phyloP scores from a whole-genome alignment of 129 eudicot species.

The Oenanthe sinensis region DNA sequence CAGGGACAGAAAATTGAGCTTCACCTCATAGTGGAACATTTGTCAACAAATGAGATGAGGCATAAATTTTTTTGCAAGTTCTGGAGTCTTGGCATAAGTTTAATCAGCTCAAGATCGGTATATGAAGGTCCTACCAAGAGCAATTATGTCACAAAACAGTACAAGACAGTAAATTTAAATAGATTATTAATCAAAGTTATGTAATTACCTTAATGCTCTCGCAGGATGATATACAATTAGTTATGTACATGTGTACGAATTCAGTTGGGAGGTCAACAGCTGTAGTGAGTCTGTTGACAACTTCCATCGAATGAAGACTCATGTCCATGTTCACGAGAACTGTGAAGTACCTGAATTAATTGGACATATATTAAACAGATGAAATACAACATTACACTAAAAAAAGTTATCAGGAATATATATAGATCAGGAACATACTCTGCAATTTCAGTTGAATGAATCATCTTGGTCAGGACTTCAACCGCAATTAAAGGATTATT shows the following conservation, averaged over 20 bases:
- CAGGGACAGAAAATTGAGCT: neutral
- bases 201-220: conserved; percentile 61
- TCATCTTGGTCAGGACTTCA: conserved; percentile 77
- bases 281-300: conserved; percentile 90
- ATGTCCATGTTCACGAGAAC: conserved; percentile 97
- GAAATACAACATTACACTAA: neutral
- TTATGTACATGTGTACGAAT: conserved; percentile 89
- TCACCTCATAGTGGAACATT: neutral
- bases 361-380: neutral
- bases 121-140: neutral
- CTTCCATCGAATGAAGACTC: conserved; percentile 99
- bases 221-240: conserved; percentile 84
- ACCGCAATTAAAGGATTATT: conserved; percentile 93
- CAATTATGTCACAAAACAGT: neutral
- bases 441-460: conserved; percentile 71
- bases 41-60: neutral
- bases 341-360: conserved; percentile 48
- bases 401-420: neutral
- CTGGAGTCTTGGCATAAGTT: neutral
- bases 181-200: neutral
- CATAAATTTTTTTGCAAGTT: neutral
- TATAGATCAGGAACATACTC: conserved; percentile 32
- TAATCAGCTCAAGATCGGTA: neutral
- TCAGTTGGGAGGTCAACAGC: conserved; percentile 90
- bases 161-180: neutral